Evolutionary conservation across 306 rosid species (phyloP), one percentile per base, ranked within the genome.

Genomic region (Sesbania bispinosa): DNA sequence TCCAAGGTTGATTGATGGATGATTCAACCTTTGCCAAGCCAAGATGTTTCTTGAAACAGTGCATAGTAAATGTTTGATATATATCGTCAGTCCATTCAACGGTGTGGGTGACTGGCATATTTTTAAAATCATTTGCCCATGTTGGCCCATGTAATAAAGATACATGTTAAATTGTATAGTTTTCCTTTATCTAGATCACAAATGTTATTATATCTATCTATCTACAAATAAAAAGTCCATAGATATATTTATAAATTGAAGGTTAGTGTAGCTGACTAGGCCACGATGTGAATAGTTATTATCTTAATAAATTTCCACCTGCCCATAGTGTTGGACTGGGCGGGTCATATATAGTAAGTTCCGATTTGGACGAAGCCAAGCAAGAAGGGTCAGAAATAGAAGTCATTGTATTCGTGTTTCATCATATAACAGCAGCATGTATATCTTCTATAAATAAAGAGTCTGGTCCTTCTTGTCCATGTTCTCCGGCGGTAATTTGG

Each of bases 401-500:
- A n/a, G n/a, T n/a, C n/a, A n/a, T n/a, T n/a, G n/a, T n/a, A n/a
- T n/a, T n/a, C n/a, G n/a, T n/a, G n/a, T n/a, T n/a, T n/a, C n/a
- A n/a, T n/a, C n/a, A n/a, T n/a, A n/a, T n/a, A n/a, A n/a, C n/a
- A n/a, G n/a, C n/a, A n/a, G n/a, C n/a, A n/a, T n/a, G n/a, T n/a
- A n/a, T n/a, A n/a, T n/a, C n/a, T n/a, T n/a, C n/a, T n/a, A n/a
- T 18, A 15, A n/a, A n/a, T n/a, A n/a, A n/a, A n/a, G n/a, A n/a
- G n/a, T n/a, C n/a, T 74, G 54, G 57, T 35, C 43, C 5, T 7
- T 41, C 10, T 30, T 30, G 29, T 43, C 67, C 85, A 21, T 52
- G 62, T 71, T 71, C 50, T 16, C 10, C 72, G 81, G 79, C 79
- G 79, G 50, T 30, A 51, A 81, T 71, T 76, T 1, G 39, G 46